Evolutionary conservation across 164 flowering plant genomes (phyloP).

Genomic region (Macadamia tetraphylla): DNA sequence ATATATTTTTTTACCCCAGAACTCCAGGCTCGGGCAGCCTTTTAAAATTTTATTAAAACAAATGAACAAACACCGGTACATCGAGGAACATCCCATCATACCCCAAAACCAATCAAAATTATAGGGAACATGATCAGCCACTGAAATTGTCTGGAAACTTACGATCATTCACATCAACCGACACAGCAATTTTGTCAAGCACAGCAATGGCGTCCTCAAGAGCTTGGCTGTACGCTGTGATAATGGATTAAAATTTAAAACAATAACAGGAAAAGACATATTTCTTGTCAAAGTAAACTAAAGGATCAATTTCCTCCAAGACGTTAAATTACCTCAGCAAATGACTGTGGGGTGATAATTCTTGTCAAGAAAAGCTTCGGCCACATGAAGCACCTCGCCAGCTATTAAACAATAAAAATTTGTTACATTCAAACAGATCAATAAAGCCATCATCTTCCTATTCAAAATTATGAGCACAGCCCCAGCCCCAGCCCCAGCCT

Average conservation of each 20-base stretch:
- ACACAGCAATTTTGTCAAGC: slow-evolving; percentile 81
- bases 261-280: background rate
- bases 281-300: background rate
- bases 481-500: no score
- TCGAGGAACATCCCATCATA: no score
- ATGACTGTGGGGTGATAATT: slow-evolving; percentile 91
- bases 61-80: no score
- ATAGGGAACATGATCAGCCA: background rate
- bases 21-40: no score
- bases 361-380: slow-evolving; percentile 86
- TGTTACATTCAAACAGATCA: background rate
- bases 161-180: slow-evolving; percentile 80
- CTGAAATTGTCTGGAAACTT: slow-evolving; percentile 26
- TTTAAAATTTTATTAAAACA: no score
- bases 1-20: no score
- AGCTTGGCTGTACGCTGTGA: slow-evolving; percentile 77
- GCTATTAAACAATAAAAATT: slow-evolving; percentile 25
- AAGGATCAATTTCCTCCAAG: background rate
- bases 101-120: no score
- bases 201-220: slow-evolving; percentile 90
- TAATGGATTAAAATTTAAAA: background rate
- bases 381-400: slow-evolving; percentile 99
- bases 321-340: slow-evolving; percentile 57
- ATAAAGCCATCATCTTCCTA: background rate
- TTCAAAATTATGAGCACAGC: no score